Conservation (phyloP, 129 eudicot genomes). For the Flaveria brownii region DNA sequence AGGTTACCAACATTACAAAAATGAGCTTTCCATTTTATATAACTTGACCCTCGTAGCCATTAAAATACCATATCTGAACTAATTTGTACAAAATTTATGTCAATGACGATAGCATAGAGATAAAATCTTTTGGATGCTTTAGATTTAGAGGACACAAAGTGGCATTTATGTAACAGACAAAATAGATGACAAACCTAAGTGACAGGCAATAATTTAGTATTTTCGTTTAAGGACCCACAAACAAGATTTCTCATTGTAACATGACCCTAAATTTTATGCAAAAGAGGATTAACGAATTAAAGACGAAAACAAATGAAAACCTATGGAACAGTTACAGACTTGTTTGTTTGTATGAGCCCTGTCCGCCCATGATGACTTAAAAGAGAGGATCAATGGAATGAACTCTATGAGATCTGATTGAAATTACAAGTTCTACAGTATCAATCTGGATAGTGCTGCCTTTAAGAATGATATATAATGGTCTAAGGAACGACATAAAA, state of each 20-base stretch:
- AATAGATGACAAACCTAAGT: background rate
- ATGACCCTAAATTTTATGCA: background rate
- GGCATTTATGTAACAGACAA: background rate
- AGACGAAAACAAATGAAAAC: no score
- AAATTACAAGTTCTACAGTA: background rate
- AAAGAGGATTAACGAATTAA: background rate
- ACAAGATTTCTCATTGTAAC: background rate
- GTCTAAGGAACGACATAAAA: background rate
- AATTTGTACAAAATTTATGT: background rate
- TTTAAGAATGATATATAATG: background rate
- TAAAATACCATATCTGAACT: background rate
- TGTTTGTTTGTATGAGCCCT: background rate
- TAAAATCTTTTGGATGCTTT: background rate
- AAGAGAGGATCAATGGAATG: background rate
- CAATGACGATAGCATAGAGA: background rate
- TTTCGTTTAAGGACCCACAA: background rate
- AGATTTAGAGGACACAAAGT: background rate
- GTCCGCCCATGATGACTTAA: background rate
- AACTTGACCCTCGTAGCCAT: background rate
- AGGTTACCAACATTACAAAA: background rate
- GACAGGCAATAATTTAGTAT: background rate
- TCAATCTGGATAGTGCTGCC: background rate
- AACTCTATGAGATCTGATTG: background rate
- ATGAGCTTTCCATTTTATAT: background rate
- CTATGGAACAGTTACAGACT: background rate